Conservation (phyloP, 2,329 filamentous ascomycete genomes). For the Geosmithia flava region DNA sequence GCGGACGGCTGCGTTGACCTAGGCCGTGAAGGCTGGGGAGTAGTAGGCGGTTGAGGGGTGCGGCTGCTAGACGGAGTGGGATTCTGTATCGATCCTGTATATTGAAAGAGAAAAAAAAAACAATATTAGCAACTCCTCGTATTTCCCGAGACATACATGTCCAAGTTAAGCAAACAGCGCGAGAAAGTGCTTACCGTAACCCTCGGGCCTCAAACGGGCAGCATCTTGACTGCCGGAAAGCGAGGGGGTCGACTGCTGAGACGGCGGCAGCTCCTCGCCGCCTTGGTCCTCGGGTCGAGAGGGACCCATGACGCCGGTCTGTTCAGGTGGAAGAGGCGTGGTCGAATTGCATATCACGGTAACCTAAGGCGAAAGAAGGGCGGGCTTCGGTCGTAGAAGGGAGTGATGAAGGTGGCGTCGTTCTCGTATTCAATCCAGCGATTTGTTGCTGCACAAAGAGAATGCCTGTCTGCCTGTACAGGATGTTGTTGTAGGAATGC, state of each 20-base stretch:
- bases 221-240: conserved; percentile 41
- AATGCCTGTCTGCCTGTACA: too few species aligned
- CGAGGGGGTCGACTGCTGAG: conserved; percentile 17
- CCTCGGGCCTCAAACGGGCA: conserved; percentile 43
- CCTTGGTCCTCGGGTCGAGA: conserved; percentile 17
- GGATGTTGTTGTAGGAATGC: background rate
- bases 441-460: too few species aligned
- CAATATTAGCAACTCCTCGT: background rate
- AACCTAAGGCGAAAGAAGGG: background rate
- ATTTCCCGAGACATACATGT: background rate
- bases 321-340: background rate
- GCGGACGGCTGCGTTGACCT: conserved; percentile 18
- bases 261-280: background rate
- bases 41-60: background rate
- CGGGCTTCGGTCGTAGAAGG: too few species aligned
- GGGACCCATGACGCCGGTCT: conserved; percentile 27
- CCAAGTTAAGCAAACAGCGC: background rate
- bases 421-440: too few species aligned
- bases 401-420: too few species aligned
- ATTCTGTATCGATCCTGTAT: conserved; percentile 1
- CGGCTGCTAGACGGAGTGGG: background rate
- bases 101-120: background rate
- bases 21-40: conserved; percentile 7
- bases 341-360: background rate
- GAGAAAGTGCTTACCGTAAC: conserved; percentile 37